Conservation (phyloP, 78 protist genomes). For the Planoprotostelium fungivorum region DNA sequence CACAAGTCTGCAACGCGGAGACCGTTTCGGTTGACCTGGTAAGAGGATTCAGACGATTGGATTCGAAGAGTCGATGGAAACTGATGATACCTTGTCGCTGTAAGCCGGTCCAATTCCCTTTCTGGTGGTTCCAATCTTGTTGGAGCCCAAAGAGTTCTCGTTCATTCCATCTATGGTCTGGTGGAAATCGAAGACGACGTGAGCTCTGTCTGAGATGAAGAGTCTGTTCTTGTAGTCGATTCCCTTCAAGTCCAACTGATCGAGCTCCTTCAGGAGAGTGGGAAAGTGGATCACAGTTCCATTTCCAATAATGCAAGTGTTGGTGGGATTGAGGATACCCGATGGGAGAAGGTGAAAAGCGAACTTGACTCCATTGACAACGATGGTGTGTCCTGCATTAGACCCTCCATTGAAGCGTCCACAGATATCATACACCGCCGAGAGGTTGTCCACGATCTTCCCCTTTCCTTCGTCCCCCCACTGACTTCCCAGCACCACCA, state of each 20-base stretch:
- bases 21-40: conserved; percentile 49
- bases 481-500: conserved; percentile 72
- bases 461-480: conserved; percentile 98
- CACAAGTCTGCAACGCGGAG: conserved; percentile 75
- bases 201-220: conserved; percentile 86
- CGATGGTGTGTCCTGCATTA: conserved; percentile 91
- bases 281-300: conserved; percentile 91
- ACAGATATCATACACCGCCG: conserved; percentile 63
- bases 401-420: conserved; percentile 83
- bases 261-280: conserved; percentile 78
- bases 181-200: conserved; percentile 85
- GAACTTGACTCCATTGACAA: conserved; percentile 78
- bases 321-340: conserved; percentile 69
- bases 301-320: conserved; percentile 77
- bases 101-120: conserved; percentile 92
- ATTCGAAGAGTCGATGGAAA: not conserved
- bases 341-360: conserved; percentile 89
- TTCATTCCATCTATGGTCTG: conserved; percentile 75
- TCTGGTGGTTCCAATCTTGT: conserved; percentile 76
- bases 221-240: conserved; percentile 45
- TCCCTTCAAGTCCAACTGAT: conserved; percentile 56
- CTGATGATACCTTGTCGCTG: conserved; percentile 66
- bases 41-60: conserved; percentile 5
- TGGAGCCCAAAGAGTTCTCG: conserved; percentile 28
- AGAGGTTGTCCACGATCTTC: conserved; percentile 89